Conservation (phyloP, 192 early-diverging fungal species). For the Podila epicladia region DNA sequence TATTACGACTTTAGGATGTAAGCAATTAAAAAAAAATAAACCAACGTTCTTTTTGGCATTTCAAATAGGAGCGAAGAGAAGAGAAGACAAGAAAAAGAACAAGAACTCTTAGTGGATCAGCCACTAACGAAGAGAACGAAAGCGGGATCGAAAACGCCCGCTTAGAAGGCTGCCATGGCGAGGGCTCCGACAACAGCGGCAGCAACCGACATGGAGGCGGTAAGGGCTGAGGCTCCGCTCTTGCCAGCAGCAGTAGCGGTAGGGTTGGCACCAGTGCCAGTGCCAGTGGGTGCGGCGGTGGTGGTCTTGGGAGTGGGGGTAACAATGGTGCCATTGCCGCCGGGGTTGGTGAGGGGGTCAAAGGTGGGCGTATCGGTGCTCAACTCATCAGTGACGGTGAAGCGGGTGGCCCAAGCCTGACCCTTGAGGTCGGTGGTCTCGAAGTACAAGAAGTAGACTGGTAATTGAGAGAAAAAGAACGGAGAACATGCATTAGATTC, state of each 20-base stretch:
- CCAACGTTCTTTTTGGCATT: too few relatives aligned
- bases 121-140: conserved; percentile 17
- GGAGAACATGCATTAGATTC: neutral
- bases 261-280: neutral
- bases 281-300: neutral
- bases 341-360: conserved; percentile 35
- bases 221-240: conserved; percentile 1
- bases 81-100: neutral
- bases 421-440: neutral
- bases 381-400: conserved; percentile 38
- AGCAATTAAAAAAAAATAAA: too few relatives aligned
- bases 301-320: neutral
- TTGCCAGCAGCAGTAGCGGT: conserved; percentile 3
- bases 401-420: conserved; percentile 36
- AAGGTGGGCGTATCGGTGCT: conserved; percentile 21
- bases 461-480: neutral
- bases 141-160: neutral
- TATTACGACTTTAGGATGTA: too few relatives aligned
- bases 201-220: conserved; percentile 2
- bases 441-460: conserved; percentile 47
- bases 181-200: conserved; percentile 12
- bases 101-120: too few relatives aligned
- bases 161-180: conserved; percentile 14
- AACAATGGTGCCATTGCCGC: conserved; percentile 30
- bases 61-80: neutral